Conservation (phyloP, 225 moss, liverwort and hornwort genomes). For the Antitrichia curtipendula region DNA sequence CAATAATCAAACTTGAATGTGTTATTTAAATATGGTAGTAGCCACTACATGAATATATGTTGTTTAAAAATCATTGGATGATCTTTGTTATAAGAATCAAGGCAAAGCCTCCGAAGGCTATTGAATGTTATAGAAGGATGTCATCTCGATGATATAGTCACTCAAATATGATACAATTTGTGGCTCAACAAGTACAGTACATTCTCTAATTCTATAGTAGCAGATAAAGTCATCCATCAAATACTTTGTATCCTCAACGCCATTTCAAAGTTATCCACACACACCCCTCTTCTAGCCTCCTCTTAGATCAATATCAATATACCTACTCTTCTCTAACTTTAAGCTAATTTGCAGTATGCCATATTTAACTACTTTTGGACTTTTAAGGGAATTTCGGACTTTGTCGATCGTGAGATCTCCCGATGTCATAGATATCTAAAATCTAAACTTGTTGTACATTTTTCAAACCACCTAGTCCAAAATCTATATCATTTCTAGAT, state of each 20-base stretch:
- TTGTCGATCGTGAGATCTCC: too few relatives aligned
- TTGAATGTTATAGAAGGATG: accelerated
- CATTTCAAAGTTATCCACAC: too few relatives aligned
- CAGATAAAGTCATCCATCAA: neutral
- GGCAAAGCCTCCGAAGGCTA: accelerated
- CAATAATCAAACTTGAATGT: neutral
- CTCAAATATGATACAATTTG: neutral
- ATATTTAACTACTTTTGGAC: too few relatives aligned
- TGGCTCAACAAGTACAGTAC: neutral
- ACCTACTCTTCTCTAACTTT: accelerated
- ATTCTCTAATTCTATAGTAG: accelerated
- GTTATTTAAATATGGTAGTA: neutral
- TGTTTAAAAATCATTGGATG: neutral
- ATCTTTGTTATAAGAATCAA: accelerated
- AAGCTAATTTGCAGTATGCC: accelerated
- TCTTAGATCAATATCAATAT: neutral
- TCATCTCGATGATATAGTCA: accelerated
- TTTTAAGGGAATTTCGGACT: too few relatives aligned
- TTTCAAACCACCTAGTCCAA: too few relatives aligned
- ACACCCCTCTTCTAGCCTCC: too few relatives aligned
- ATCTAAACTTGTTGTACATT: too few relatives aligned
- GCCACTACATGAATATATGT: accelerated
- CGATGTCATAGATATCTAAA: too few relatives aligned
- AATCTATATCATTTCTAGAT: too few relatives aligned
- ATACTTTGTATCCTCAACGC: accelerated